Percentiles rank a stretch among this genome's conserved stretches.
Evolutionary conservation across 1,284 basidiomycete species (phyloP).

Genomic region (Ceratobasidium sp.): DNA sequence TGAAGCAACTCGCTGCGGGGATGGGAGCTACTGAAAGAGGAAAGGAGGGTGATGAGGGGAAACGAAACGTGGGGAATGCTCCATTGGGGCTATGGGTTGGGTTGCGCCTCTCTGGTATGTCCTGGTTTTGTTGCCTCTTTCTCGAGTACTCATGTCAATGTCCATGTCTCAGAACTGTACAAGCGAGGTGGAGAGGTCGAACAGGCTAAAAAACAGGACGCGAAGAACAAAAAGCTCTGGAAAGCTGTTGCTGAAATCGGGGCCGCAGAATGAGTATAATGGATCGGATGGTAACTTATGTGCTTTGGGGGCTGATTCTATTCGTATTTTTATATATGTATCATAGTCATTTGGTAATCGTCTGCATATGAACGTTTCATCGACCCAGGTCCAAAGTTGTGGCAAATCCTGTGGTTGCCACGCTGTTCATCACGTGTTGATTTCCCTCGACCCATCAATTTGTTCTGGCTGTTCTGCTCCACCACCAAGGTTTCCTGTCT

Average conservation of each 20-base stretch:
- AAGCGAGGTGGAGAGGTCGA: conserved; percentile 59
- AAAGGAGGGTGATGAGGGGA: conserved; percentile 42
- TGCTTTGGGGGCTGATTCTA: neutral
- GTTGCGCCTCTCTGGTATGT: conserved; percentile 67
- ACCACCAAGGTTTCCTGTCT: too few species aligned
- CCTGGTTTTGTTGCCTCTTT: neutral
- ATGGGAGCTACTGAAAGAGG: conserved; percentile 58
- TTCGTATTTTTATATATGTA: neutral
- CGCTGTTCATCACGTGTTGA: too few species aligned
- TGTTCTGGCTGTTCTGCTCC: too few species aligned
- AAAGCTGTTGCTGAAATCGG: conserved; percentile 46
- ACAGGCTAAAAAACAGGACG: conserved; percentile 54
- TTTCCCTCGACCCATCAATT: too few species aligned
- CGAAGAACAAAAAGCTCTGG: conserved; percentile 49
- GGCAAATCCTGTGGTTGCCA: too few species aligned
- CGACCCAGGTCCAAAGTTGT: too few species aligned
- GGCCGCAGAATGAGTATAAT: neutral
- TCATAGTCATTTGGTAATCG: neutral
- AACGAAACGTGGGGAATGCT: conserved; percentile 61
- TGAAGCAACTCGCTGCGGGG: conserved; percentile 71
- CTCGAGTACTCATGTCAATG: too few species aligned
- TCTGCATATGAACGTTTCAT: too few species aligned
- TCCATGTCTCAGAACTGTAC: conserved; percentile 62
- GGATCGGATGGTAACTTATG: neutral
- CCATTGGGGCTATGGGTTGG: conserved; percentile 74